Base-by-base conservation (phyloP, 768 basidiomycete species). In the Termitomyces sp. region DNA sequence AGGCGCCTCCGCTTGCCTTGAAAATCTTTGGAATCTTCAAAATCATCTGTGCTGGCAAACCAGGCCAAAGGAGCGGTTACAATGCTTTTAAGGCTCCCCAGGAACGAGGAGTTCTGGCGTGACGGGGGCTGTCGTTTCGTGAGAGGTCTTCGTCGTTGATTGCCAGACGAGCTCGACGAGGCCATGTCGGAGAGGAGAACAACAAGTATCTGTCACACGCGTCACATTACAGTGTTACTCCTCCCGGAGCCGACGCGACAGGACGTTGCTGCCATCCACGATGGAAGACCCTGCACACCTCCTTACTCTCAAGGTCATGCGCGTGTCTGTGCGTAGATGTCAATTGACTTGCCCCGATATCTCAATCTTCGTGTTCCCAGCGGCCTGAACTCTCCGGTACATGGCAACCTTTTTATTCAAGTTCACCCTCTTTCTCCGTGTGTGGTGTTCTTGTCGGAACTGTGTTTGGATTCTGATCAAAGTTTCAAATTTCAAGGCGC, bases 391-490 rank as follows among this genome's bases (percentile, higher is more conserved):
- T 93, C 51, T 85, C 88, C 3, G 82, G 79, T 63, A 81, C 87
- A 71, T 93, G 91, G 89, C 85, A 91, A 64, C 92, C 91, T 14
- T 94, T 92, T 71, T 93, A 91, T 71, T 92, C 91, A 8, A 89
- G 84, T 58, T 89, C 88, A 0, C 83, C 90, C 10, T 86, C 89
- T 7, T 89, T 93, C 66, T 91, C 90, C 12, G 87, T 80, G 66
- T 55, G 77, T 72, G n/a, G 40, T 48, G 36, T 20, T 50, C 18
- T 20, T 26, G 50, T 33, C 26, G 7, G 49, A 20, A 23, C 28
- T 26, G n/a, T 48, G 49, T 32, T 32, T 30, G n/a, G 16, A 30
- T 32, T 44, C 47, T 53, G 5, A 55, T 50, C 26, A 30, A 67
- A 56, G 28, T 23, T 55, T 50, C 46, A 57, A 43, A 43, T 43